Base-by-base conservation (phyloP, 75 land plant species). In the Cryptomeria japonica region DNA sequence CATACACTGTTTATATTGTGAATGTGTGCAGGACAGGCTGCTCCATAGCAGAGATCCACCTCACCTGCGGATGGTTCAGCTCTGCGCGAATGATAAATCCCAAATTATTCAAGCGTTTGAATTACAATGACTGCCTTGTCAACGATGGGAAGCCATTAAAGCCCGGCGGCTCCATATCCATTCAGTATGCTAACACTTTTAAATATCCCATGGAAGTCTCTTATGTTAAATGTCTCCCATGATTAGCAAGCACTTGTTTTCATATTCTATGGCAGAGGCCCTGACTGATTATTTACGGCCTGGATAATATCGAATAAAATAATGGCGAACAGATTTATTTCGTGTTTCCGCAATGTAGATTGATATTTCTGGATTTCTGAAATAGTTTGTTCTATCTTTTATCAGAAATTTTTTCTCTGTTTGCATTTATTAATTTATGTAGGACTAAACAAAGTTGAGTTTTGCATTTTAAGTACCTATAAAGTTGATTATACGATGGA, bases 41-140 rank as follows among this genome's bases (percentile, higher is more conserved):
- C 78, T 41, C 89, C 85, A 91, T 93, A 51, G 92, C 89, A 47
- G 51, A 86, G 19, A 91, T 96, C 44, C 97, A 96, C 79, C 84
- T 96, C 39, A 88, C 75, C 79, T 96, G 97, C 87, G 97, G 96
- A 16, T 94, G 95, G 96, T 95, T 95, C 90, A 91, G 92, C 89
- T 92, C 96, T 15, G 95, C 95, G 16, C 88, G 89, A 44, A 86
- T 91, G 78, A 85, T 95, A 85, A 92, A 94, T 85, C 95, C 95
- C 38, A 86, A 68, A 34, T 61, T 92, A 32, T 95, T 95, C 91
- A 90, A 89, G 86, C 88, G 96, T 51, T 64, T 95, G 46, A 46
- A 88, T 36, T 93, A 87, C 92, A 86, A 94, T 89, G 94, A 95
- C 84, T 95, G 96, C 86, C 89, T 95, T n/a, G 91, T 95, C 38